phyloP scores from a whole-genome alignment of 2,329 filamentous ascomycete species.

The Ophiostoma montium region DNA sequence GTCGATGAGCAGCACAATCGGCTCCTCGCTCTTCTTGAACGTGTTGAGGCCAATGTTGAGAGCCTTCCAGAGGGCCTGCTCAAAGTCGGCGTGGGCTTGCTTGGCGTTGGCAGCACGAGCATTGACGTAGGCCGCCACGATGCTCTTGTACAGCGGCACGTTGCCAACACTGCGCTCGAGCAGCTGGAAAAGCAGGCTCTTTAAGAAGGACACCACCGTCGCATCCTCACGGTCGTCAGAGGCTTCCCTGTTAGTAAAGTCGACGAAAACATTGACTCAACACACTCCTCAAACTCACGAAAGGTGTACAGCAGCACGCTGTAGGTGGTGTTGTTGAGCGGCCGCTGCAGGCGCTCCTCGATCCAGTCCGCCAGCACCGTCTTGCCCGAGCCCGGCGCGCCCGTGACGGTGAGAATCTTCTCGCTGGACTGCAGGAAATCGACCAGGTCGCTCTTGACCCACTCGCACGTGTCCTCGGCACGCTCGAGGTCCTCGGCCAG shows the following conservation, averaged over 20 bases:
- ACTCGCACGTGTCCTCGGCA: slow-evolving; percentile 26
- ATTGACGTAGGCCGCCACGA: slow-evolving; percentile 16
- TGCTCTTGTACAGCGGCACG: slow-evolving; percentile 20
- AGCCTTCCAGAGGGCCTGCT: slow-evolving; percentile 21
- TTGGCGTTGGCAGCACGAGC: background rate
- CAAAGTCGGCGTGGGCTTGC: slow-evolving; percentile 8
- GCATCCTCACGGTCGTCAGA: slow-evolving; percentile 20
- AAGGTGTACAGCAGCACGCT: slow-evolving; percentile 24
- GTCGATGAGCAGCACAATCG: slow-evolving; percentile 23
- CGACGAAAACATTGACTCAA: no score
- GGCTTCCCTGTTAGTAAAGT: background rate
- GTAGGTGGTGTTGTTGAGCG: slow-evolving; percentile 22
- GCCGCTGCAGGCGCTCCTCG: slow-evolving; percentile 25
- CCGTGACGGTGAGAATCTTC: slow-evolving; percentile 29
- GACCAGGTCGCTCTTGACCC: slow-evolving; percentile 22
- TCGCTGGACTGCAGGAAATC: slow-evolving; percentile 23
- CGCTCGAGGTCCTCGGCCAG: slow-evolving; percentile 24
- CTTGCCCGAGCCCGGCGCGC: slow-evolving; percentile 72
- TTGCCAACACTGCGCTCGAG: slow-evolving; percentile 26
- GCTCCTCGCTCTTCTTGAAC: slow-evolving; percentile 16
- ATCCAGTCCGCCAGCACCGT: slow-evolving; percentile 59
- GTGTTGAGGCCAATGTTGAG: slow-evolving; percentile 21
- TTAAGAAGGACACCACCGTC: slow-evolving; percentile 21
- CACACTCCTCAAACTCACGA: slow-evolving; percentile 18
- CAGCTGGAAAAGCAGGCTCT: slow-evolving; percentile 24